These are phyloP conservation scores for Candida smagusa DNA, from an alignment of 1,139 yeast genomes.

Conservation along the genomic window DNA sequence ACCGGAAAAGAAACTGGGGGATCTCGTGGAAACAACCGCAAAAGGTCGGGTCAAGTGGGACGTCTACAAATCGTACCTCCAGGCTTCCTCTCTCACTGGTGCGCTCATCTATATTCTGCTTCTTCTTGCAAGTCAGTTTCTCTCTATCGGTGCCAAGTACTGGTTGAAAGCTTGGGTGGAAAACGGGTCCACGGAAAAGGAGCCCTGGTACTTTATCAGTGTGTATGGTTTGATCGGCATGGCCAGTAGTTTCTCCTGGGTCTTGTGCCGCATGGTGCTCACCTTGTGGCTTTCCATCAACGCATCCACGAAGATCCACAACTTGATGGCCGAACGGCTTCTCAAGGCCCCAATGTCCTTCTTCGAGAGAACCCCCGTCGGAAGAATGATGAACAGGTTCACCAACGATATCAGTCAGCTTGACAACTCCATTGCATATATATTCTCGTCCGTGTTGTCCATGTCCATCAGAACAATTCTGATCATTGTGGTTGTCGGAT, in stretches of 20 bases:
- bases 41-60: slow-evolving; percentile 26
- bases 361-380: slow-evolving; percentile 30
- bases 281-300: slow-evolving; percentile 19
- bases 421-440: slow-evolving; percentile 51
- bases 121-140: slow-evolving; percentile 12
- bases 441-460: slow-evolving; percentile 41
- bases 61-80: slow-evolving; percentile 21
- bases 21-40: slow-evolving; percentile 22
- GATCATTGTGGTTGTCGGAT: slow-evolving; percentile 49
- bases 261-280: slow-evolving; percentile 15
- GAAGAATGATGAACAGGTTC: slow-evolving; percentile 44
- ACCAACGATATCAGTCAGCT: slow-evolving; percentile 67
- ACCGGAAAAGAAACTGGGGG: slow-evolving; percentile 24
- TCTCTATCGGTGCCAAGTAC: slow-evolving; percentile 39
- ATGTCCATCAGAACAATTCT: slow-evolving; percentile 41
- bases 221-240: slow-evolving; percentile 32
- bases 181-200: slow-evolving; percentile 28
- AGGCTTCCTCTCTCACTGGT: slow-evolving; percentile 24
- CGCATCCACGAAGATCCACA: slow-evolving; percentile 24
- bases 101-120: slow-evolving; percentile 13
- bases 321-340: slow-evolving; percentile 22
- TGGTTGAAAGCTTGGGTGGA: slow-evolving; percentile 67
- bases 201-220: slow-evolving; percentile 19
- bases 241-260: slow-evolving; percentile 19
- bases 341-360: slow-evolving; percentile 29